Base-by-base conservation (phyloP, 2,329 filamentous ascomycete species). In the Penicillium sp. region DNA sequence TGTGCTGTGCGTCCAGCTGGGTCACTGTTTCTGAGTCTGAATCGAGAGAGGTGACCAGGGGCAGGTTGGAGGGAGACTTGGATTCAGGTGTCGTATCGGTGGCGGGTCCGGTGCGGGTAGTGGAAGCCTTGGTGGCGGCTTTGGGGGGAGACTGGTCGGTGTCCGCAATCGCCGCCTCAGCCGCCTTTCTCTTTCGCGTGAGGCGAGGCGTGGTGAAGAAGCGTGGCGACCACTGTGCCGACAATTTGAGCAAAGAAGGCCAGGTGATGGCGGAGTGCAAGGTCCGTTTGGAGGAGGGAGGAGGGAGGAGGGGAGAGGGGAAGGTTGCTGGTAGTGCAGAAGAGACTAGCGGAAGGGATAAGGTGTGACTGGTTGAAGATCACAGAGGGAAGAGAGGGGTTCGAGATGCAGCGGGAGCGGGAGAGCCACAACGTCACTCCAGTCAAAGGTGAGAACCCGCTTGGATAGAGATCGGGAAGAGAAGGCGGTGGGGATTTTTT, bases 101-200 rank as follows among this genome's bases (percentile, higher is more conserved):
- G 58, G 60, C 54, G 63, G 55, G 56, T 48, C 47, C 54, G 51
- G 48, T 48, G 53, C 53, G 48, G 53, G 56, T 45, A 58, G 58
- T 50, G 53, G 54, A 45, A 59, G 59, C 52, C 47, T 59, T 50
- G 53, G 62, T 62, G 61, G 63, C 60, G 60, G 62, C 55, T 58
- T 58, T 51, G 54, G 54, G 47, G 46, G 47, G 51, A 52, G 54
- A 53, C 48, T 55, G 49, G 53, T 55, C 50, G 50, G 61, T 53
- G 52, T 65, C 54, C 52, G 60, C 56, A 55, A 62, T 63, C 60
- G 65, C 64, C 62, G 62, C 71, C 68, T 76, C 74, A 65, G 68
- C 68, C 66, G 75, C 76, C 70, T 77, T 79, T 64, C 76, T 70
- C 66, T 79, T 79, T 59, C 68, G 76, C 49, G 69, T 68, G 64